Percentiles rank a stretch among this genome's conserved stretches.
Evolutionary conservation across 1,139 yeast species (phyloP).

Genomic region (Arxiozyma heterogenica): DNA sequence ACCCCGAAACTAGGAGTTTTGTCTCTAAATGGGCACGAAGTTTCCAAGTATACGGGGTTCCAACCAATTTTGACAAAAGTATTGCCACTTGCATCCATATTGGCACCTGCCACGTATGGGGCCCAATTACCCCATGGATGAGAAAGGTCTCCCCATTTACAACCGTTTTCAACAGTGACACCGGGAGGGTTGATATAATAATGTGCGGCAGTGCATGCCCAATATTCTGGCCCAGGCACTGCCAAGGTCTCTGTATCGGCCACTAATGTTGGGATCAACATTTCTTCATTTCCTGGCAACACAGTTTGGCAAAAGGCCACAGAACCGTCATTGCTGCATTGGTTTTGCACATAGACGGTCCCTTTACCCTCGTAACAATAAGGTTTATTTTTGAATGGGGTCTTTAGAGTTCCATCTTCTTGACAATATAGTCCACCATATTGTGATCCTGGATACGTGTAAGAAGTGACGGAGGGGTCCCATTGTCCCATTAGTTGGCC

Average conservation of each 20-base stretch:
- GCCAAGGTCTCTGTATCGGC: constrained; percentile 49
- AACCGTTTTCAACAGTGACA: constrained; percentile 62
- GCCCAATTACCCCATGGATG: constrained; percentile 82
- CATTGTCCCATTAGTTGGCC: constrained; percentile 76
- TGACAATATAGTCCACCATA: constrained; percentile 78
- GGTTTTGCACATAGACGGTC: constrained; percentile 53
- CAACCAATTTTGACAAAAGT: constrained; percentile 81
- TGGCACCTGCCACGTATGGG: constrained; percentile 88
- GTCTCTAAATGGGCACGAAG: constrained; percentile 42
- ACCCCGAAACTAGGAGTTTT: constrained; percentile 61
- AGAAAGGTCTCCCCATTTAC: constrained; percentile 70
- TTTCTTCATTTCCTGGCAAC: constrained; percentile 86
- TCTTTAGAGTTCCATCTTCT: constrained; percentile 55
- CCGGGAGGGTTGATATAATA: constrained; percentile 85
- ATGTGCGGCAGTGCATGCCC: constrained; percentile 76
- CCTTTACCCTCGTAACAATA: constrained; percentile 75
- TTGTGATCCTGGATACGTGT: constrained; percentile 61
- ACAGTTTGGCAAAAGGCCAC: constrained; percentile 91
- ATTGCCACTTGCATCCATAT: constrained; percentile 56
- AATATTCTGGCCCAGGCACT: constrained; percentile 71
- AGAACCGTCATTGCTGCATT: constrained; percentile 34
- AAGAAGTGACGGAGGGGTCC: constrained; percentile 53
- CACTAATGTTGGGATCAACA: constrained; percentile 77
- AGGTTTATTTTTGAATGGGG: constrained; percentile 48
- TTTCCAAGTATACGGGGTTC: constrained; percentile 77